These are phyloP conservation scores for Neckera pumila DNA, from an alignment of 225 moss, liverwort and hornwort genomes.

Conservation along the genomic window DNA sequence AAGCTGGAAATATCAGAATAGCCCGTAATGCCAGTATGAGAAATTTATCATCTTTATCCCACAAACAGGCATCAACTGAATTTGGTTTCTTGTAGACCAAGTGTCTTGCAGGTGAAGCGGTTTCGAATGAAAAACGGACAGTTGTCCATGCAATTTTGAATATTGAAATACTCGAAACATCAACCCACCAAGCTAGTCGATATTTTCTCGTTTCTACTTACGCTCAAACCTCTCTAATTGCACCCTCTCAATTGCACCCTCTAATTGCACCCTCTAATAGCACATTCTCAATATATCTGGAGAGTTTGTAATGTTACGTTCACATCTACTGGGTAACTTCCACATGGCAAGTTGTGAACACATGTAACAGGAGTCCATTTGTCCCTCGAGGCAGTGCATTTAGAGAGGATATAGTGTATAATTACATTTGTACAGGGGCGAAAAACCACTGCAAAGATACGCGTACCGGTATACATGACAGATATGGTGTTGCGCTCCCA, in stretches of 20 bases:
- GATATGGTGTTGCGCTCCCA: background rate
- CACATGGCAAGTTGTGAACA: background rate
- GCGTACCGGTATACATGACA: background rate
- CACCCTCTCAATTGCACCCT: background rate
- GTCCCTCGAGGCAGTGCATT: background rate
- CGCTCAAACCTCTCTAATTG: background rate
- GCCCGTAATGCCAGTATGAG: background rate
- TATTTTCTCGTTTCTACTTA: background rate
- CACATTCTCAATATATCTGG: background rate
- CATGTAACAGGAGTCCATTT: background rate
- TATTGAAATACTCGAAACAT: background rate
- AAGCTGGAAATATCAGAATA: background rate
- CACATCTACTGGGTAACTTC: background rate
- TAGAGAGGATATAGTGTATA: background rate
- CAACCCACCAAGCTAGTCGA: background rate
- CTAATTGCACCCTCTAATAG: background rate
- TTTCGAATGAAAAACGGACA: background rate
- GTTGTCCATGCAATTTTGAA: background rate
- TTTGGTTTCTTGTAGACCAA: background rate
- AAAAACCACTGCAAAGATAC: background rate
- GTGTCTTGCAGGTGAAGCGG: background rate
- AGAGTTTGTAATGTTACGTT: background rate
- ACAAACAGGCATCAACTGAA: background rate
- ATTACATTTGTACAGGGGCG: background rate
- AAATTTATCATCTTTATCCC: background rate